Evolutionary conservation across 208 protist species (phyloP), one percentile per base, ranked within the genome.

Genomic region (Leishmania martiniquensis): DNA sequence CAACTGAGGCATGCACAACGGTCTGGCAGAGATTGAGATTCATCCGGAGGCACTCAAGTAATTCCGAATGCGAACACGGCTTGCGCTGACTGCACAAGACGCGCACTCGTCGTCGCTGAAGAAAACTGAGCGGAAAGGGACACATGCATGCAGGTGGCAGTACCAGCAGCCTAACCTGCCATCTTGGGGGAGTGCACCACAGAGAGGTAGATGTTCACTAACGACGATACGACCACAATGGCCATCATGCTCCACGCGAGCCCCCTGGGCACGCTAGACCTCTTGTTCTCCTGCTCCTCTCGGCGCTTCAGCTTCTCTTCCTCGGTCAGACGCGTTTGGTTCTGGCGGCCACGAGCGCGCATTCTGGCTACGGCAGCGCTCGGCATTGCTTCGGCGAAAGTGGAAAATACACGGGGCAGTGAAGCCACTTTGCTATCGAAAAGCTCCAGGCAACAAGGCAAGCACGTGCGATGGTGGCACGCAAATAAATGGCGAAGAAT

Each of bases 171-270:
- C 68, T 83, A 91, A 55, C 85, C 80, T 29, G 44, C 83, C 88
- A 94, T 90, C 54, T 85, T 92, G 12, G 93, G 93, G 0, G 91
- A 93, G 17, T 80, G 80, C 2, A 85, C 62, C 37, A 95, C 80
- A 25, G 85, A 85, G 69, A 94, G 93, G 78, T 95, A 96, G 12
- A 96, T 81, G 55, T 96, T 89, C 17, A 96, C 88, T 34, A 96
- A 25, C 15, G 85, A 80, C 2, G 89, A 93, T 29, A 92, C 92
- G 17, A 96, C 34, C 45, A 97, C 83, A 59, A 95, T 71, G 52
- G 90, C 87, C 9, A 90, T n/a, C 85, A 97, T 88, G 52, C 85
- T 80, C 66, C 83, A 86, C 25, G 89, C 71, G 6, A 96, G 72
- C 86, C 85, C 93, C 75, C 57, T 72, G 13, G 91, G 82, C 22